Base-by-base conservation (phyloP, 2,329 filamentous ascomycete species). In the Teratosphaeriaceae sp. region DNA sequence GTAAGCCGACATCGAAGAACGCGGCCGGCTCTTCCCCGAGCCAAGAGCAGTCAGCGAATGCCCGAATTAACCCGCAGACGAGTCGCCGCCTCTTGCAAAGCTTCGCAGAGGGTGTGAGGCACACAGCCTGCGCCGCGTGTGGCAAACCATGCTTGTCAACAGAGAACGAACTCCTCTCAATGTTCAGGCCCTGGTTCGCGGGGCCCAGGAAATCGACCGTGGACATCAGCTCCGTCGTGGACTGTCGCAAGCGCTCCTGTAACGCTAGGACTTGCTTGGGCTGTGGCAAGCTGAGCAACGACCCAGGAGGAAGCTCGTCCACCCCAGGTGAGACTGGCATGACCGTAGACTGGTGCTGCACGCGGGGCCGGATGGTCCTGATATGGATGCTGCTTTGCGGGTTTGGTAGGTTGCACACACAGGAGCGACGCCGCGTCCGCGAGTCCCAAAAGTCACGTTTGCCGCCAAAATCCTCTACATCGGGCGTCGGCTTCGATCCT, bases 361-460 rank as follows among this genome's bases (percentile, higher is more conserved):
- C 51, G 18, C 38, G 47, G 4, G 62, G 60, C 11, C 54, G 60
- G 8, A 20, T 64, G 13, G 57, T 62, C 38, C 23, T 63, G n/a
- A 59, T 66, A 30, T 69, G 64, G 64, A 45, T 58, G 3, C 43
- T 67, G 1, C 56, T 70, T 5, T 65, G 59, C 38, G 60, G 59
- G 13, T 63, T 62, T 31, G 66, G 69, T 44, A 40, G 31, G 18
- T 9, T 3, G 15, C 18, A 19, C 11, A 38, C 35, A 8, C 6
- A 13, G 7, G 22, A 23, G 18, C 35, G 22, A 24, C 19, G 35
- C 11, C 35, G 35, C 22, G 35, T 22, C 22, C 22, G 7, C 18
- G 22, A 23, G 19, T 38, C 23, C 35, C 22, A 16, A 16, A 24
- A 24, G 23, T 12, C 33, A 24, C 16, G 45, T 43, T 8, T 44